Percentiles rank a stretch among this genome's conserved stretches.
Conservation (phyloP, 306 rosid species). For the Boehmeria nivea region DNA sequence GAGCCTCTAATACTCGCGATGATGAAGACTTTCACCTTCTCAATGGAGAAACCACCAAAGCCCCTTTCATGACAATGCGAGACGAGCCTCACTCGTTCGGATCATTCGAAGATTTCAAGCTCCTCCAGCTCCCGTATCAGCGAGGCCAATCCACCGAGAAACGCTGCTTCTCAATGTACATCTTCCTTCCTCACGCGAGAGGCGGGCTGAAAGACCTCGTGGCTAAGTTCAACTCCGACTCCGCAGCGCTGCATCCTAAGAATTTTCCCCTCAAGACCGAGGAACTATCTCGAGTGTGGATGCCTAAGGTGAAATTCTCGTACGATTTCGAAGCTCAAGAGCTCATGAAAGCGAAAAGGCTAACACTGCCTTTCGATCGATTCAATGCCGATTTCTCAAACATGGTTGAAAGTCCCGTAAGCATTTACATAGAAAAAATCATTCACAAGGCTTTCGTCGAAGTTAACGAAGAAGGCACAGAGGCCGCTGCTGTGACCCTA, state of each 20-base stretch:
- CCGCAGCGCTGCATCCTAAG: neutral
- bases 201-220: conserved; percentile 14
- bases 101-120: conserved; percentile 9
- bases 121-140: conserved; percentile 12
- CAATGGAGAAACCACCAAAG: conserved; percentile 2
- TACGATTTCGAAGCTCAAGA: neutral
- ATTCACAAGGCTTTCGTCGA: conserved; percentile 17
- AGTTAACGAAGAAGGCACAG: conserved; percentile 27
- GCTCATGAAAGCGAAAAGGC: conserved; percentile 9
- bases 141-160: neutral
- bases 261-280: neutral
- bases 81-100: neutral
- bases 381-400: conserved; percentile 2
- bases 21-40: conserved; percentile 16
- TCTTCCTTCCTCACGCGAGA: conserved; percentile 20
- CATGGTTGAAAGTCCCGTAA: neutral
- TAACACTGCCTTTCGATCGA: conserved; percentile 8
- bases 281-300: neutral
- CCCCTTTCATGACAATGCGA: conserved; percentile 17
- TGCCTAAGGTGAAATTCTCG: conserved; percentile 21
- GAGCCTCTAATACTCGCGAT: neutral
- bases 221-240: neutral
- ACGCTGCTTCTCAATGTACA: conserved; percentile 9
- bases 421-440: neutral
- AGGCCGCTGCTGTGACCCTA: conserved; percentile 14